Conservation (phyloP, 805 yeast genomes). For the Isabelozyma heimii region DNA sequence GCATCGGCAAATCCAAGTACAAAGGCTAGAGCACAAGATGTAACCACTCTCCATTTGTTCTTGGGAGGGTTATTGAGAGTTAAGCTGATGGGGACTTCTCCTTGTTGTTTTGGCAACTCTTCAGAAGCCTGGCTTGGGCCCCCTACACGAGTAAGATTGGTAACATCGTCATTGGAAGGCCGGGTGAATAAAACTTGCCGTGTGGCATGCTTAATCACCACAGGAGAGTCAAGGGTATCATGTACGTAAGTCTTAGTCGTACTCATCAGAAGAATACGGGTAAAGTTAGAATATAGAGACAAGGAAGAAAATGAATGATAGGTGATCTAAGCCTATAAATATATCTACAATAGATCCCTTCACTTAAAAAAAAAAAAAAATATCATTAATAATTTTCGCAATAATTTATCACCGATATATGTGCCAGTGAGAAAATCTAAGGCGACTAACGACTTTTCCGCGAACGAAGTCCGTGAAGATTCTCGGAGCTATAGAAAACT, state of each 20-base stretch:
- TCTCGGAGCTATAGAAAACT: neutral
- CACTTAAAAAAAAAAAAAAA: no score
- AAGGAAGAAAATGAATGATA: no score
- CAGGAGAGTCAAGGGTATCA: neutral
- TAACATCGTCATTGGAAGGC: constrained; percentile 8
- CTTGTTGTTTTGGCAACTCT: neutral
- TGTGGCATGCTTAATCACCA: neutral
- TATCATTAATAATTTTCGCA: no score
- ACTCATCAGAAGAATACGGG: neutral
- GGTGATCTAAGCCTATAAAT: no score
- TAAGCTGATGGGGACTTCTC: constrained; percentile 5
- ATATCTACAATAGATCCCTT: no score
- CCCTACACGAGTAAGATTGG: constrained; percentile 2
- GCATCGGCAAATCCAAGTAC: constrained; percentile 23
- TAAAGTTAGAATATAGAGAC: no score
- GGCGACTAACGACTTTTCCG: neutral
- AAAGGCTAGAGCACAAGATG: constrained; percentile 16
- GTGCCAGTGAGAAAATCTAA: no score
- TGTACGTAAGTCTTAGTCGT: neutral
- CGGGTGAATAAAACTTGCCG: constrained; percentile 1
- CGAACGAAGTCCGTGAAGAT: neutral
- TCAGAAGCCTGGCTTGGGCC: neutral
- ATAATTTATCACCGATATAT: no score
- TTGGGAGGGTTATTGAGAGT: constrained; percentile 16
- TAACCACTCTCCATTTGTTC: constrained; percentile 15